Evolutionary conservation across 2,329 filamentous ascomycete species (phyloP).

Genomic region (Microdochium bolleyi): DNA sequence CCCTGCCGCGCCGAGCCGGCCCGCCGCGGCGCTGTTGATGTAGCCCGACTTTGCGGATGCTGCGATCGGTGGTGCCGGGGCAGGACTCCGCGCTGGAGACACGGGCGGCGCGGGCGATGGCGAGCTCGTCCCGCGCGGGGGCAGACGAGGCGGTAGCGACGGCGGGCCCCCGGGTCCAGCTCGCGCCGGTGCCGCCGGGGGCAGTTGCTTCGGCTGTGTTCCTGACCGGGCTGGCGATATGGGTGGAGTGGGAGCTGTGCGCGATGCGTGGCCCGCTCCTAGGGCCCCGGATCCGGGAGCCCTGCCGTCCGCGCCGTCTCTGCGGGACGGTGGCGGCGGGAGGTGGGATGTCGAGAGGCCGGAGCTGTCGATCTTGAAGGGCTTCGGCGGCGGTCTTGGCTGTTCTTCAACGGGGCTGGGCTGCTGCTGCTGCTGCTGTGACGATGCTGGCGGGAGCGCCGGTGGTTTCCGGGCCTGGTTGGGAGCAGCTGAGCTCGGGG

Average conservation of each 20-base stretch:
- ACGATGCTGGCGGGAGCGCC: slow-evolving; percentile 10
- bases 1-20: slow-evolving; percentile 63
- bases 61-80: no score
- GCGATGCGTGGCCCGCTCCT: not conserved
- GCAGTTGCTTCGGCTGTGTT: slow-evolving; percentile 9
- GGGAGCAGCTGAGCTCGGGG: slow-evolving; percentile 23
- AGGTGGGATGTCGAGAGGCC: slow-evolving; percentile 61
- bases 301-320: slow-evolving; percentile 28
- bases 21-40: slow-evolving; percentile 50
- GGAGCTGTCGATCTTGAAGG: slow-evolving; percentile 63
- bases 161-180: slow-evolving; percentile 35
- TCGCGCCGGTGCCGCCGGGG: slow-evolving; percentile 8
- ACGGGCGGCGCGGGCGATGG: slow-evolving; percentile 24
- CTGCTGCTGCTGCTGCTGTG: slow-evolving; percentile 6
- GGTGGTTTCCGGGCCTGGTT: slow-evolving; percentile 30
- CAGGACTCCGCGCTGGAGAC: no score
- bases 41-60: slow-evolving; percentile 12
- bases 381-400: slow-evolving; percentile 45
- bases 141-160: slow-evolving; percentile 59
- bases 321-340: slow-evolving; percentile 60
- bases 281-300: slow-evolving; percentile 6
- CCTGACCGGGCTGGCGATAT: slow-evolving; percentile 5
- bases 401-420: slow-evolving; percentile 17
- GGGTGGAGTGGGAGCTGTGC: not conserved
- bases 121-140: slow-evolving; percentile 50